These are phyloP conservation scores for Paramyrothecium roridum DNA, from an alignment of 2,329 filamentous ascomycete species.

Conservation along the genomic window DNA sequence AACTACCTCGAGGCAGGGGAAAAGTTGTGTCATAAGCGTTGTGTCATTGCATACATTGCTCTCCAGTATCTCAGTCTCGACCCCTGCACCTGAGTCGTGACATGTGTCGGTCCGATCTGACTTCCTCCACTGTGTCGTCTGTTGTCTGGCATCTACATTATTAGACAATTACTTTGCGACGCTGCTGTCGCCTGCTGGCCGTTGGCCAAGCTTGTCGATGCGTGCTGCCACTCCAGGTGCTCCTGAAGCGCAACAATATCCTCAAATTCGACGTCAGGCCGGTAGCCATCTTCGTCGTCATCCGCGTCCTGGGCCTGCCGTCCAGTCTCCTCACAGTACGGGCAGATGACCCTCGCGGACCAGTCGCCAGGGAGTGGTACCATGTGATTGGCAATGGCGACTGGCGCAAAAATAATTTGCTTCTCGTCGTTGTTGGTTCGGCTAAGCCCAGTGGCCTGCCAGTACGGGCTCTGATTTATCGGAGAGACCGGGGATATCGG, in stretches of 20 bases:
- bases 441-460: slow-evolving; percentile 48
- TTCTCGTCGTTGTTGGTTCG: slow-evolving; percentile 41
- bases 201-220: slow-evolving; percentile 23
- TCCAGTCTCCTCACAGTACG: slow-evolving; percentile 54
- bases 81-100: too few species aligned
- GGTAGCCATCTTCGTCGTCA: slow-evolving; percentile 48
- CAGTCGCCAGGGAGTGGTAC: slow-evolving; percentile 48
- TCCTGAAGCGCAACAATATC: slow-evolving; percentile 46
- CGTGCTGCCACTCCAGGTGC: slow-evolving; percentile 57
- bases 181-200: background rate
- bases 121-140: too few species aligned
- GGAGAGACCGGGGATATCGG: slow-evolving; percentile 18
- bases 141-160: slow-evolving; percentile 38
- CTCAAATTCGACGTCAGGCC: slow-evolving; percentile 48
- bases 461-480: slow-evolving; percentile 34
- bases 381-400: slow-evolving; percentile 57
- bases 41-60: too few species aligned
- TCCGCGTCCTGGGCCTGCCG: slow-evolving; percentile 38
- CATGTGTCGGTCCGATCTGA: too few species aligned
- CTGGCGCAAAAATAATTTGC: slow-evolving; percentile 51
- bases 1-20: background rate
- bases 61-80: too few species aligned
- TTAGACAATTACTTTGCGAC: slow-evolving; percentile 32
- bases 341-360: slow-evolving; percentile 49
- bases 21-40: background rate